These are phyloP conservation scores for Rhizoctonia solani DNA, from an alignment of 1,284 basidiomycete species.

Conservation along the genomic window DNA sequence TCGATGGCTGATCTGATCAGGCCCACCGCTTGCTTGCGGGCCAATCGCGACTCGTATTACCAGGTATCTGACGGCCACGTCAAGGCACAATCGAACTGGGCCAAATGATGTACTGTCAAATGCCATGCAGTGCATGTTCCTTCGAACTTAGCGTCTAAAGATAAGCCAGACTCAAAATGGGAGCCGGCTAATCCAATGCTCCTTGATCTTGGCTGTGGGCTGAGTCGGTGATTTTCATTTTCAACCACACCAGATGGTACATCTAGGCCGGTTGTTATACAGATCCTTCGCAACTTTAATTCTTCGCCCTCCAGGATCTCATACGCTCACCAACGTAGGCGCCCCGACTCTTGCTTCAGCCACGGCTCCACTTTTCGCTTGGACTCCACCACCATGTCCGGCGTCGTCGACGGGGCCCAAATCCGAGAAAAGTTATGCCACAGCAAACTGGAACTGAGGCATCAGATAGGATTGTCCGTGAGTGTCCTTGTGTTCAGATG, in stretches of 20 bases:
- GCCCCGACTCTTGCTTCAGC: too few relatives aligned
- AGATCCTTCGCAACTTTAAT: constrained; percentile 2
- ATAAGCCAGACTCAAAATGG: constrained; percentile 30
- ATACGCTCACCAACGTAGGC: too few relatives aligned
- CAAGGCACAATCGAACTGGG: background rate
- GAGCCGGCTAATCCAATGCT: constrained; percentile 23
- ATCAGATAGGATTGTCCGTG: constrained; percentile 27
- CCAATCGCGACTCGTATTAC: too few relatives aligned
- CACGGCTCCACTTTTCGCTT: too few relatives aligned
- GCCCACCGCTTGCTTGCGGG: too few relatives aligned
- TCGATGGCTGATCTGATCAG: too few relatives aligned
- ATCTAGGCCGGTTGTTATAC: background rate
- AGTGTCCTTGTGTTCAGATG: background rate
- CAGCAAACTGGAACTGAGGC: constrained; percentile 1
- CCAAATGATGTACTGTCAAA: background rate
- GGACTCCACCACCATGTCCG: constrained; percentile 13
- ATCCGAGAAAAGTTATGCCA: constrained; percentile 14
- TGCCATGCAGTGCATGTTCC: background rate
- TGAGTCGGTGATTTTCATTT: background rate
- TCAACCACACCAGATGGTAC: constrained; percentile 10
- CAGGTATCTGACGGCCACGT: background rate
- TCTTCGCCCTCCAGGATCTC: background rate
- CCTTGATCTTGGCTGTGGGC: background rate
- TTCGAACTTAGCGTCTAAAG: background rate
- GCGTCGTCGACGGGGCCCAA: background rate